Base-by-base conservation (phyloP, 352 stramenopile genomes). In the Globisporangium irregulare region DNA sequence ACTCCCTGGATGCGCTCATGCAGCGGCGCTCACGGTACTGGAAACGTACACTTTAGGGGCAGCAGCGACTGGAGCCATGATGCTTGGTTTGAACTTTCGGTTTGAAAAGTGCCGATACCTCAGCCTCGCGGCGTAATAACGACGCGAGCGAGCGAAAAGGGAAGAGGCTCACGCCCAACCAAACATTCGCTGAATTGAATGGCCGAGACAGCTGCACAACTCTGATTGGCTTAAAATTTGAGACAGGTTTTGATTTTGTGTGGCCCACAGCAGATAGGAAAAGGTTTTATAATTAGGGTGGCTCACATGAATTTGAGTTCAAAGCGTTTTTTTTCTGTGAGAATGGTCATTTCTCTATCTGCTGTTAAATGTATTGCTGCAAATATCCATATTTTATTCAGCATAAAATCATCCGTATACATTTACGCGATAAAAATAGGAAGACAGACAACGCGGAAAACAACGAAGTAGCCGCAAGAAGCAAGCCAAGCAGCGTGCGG, bases 41-140 rank as follows among this genome's bases (percentile, higher is more conserved):
- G 59, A 53, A 67, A 89, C 85, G 80, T 93, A 93, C 86, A 93
- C 82, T 90, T 93, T 93, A 41, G 83, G 81, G 69, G 80, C 74
- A 81, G 77, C 73, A 68, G 72, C 74, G 68, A 78, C 74, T 73
- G 84, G 81, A 81, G 86, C 82, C 86, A 94, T 94, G 78, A 70
- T 82, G 80, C 71, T 76, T 77, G 83, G 72, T 78, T 55, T 69
- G 72, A 90, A 92, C 82, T 90, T 92, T 83, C 84, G 81, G 86
- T 94, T 94, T 94, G 86, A 94, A 94, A 92, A 92, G 84, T 92
- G 84, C 76, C 55, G 25, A 20, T 32, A 59, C 32, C 9, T 32
- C 22, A 53, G 67, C 8, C 25, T 14, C 4, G 25, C 51, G 14
- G 51, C 53, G 15, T 32, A 7, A 38, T n/a, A 41, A 24, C 51